These are phyloP conservation scores for Pythium scleroteichum DNA, from an alignment of 352 stramenopile species.

Conservation along the genomic window DNA sequence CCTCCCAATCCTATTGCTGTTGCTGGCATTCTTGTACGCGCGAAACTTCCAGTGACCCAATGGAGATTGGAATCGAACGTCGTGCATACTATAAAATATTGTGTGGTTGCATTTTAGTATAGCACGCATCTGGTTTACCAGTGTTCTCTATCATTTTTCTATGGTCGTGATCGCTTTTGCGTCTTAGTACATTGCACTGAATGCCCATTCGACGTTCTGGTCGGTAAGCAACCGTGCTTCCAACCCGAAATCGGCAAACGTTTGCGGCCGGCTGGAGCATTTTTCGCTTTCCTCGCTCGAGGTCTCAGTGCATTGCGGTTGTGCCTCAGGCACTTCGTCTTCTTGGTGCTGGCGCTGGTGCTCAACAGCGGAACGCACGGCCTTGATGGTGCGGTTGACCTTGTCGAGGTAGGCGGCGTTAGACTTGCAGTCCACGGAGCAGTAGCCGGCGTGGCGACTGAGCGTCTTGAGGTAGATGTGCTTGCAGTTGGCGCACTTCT, in stretches of 20 bases:
- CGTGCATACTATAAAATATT: background rate
- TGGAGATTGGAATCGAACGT: background rate
- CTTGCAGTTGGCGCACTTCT: constrained; percentile 82
- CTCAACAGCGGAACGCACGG: constrained; percentile 69
- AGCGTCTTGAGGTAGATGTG: constrained; percentile 87
- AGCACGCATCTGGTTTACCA: constrained; percentile 24
- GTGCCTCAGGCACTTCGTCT: constrained; percentile 9
- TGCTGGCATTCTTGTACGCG: constrained; percentile 29
- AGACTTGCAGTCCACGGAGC: constrained; percentile 89
- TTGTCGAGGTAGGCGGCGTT: constrained; percentile 84
- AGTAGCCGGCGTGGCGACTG: constrained; percentile 73
- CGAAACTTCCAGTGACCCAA: constrained; percentile 7
- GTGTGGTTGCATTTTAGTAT: constrained; percentile 6
- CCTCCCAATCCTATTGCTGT: constrained; percentile 37
- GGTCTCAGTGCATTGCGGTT: constrained; percentile 24
- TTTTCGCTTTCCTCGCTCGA: constrained; percentile 6
- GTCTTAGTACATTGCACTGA: constrained; percentile 73
- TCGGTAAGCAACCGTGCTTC: constrained; percentile 58
- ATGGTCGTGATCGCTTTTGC: constrained; percentile 11
- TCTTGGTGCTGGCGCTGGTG: constrained; percentile 42
- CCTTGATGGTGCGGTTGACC: constrained; percentile 80
- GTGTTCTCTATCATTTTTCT: constrained; percentile 19
- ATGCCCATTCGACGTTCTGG: constrained; percentile 74
- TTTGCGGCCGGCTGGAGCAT: constrained; percentile 32
- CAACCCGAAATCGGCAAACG: constrained; percentile 76